Percentiles rank a stretch among this genome's conserved stretches.
Conservation (phyloP, 345 rosid genomes). For the Reutealis trisperma region DNA sequence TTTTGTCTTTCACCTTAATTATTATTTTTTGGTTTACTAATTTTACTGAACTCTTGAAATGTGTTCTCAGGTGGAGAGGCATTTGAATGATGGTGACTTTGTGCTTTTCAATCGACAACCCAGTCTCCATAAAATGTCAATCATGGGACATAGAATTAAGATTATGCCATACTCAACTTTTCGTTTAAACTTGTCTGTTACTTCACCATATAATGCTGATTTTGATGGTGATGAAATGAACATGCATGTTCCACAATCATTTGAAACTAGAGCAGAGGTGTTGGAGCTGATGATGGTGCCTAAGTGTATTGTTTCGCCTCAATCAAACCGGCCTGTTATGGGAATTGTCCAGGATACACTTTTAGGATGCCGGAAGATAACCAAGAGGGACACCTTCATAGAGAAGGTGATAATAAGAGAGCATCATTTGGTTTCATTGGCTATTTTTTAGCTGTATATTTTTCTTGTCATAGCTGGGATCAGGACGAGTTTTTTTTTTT, state of each 20-base stretch:
- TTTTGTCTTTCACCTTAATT: neutral
- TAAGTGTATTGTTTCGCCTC: constrained; percentile 96
- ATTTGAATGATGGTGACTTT: constrained; percentile 87
- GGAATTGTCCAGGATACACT: constrained; percentile 99
- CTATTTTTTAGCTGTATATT: neutral
- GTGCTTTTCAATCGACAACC: constrained; percentile 97
- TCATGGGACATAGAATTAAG: constrained; percentile 95
- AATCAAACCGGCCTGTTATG: constrained; percentile 97
- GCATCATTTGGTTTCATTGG: neutral
- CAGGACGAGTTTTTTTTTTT: constrained; percentile 1
- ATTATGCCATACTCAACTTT: constrained; percentile 98
- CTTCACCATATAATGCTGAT: constrained; percentile 99
- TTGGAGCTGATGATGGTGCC: constrained; percentile 99
- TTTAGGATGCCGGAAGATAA: constrained; percentile 93
- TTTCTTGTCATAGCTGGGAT: neutral
- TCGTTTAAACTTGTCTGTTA: constrained; percentile 87
- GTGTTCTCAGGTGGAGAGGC: constrained; percentile 87
- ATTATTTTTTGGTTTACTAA: neutral
- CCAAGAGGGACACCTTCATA: constrained; percentile 96
- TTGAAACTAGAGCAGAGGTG: constrained; percentile 96
- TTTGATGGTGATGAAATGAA: constrained; percentile 99
- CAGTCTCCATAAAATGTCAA: constrained; percentile 98
- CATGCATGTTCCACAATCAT: constrained; percentile 98
- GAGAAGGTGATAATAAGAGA: constrained; percentile 65
- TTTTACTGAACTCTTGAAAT: neutral